These are phyloP conservation scores for Ophiostoma fasciatum DNA, from an alignment of 2,329 filamentous ascomycete species.

Conservation along the genomic window DNA sequence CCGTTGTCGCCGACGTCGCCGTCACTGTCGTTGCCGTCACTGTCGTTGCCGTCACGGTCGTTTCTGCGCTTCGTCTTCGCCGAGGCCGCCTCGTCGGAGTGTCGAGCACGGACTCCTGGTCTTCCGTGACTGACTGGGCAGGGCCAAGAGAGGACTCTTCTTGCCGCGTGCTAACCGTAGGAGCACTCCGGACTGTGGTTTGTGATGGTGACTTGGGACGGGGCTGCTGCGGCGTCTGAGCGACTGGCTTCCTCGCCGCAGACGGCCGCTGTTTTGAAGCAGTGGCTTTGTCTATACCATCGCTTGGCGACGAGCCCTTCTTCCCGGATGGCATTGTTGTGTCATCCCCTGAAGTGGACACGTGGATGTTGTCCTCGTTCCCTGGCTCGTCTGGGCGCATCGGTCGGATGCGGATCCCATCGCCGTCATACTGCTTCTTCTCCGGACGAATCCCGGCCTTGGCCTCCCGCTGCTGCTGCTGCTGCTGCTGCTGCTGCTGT, in stretches of 20 bases:
- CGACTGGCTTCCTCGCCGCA: conserved; percentile 14
- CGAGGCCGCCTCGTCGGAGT: conserved; percentile 13
- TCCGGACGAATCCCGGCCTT: no score
- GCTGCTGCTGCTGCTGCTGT: background rate
- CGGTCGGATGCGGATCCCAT: conserved; percentile 16
- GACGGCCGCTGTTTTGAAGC: background rate
- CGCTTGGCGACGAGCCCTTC: conserved; percentile 1
- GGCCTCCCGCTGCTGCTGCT: conserved; percentile 1
- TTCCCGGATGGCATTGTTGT: background rate
- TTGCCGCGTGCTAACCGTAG: background rate
- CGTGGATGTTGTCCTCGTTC: conserved; percentile 1
- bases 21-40: no score
- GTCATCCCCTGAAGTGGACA: background rate
- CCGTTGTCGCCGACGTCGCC: no score
- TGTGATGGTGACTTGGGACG: conserved; percentile 1
- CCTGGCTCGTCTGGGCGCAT: background rate
- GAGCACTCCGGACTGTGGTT: conserved; percentile 5
- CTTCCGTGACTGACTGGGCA: background rate
- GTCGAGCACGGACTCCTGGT: conserved; percentile 19
- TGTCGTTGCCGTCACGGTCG: no score
- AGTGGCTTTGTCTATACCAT: background rate
- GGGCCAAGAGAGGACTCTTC: background rate
- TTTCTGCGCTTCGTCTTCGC: conserved; percentile 1
- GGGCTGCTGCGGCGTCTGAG: background rate
- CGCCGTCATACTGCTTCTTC: conserved; percentile 9